phyloP scores from a whole-genome alignment of 768 basidiomycete species.

The Collybia sordida region DNA sequence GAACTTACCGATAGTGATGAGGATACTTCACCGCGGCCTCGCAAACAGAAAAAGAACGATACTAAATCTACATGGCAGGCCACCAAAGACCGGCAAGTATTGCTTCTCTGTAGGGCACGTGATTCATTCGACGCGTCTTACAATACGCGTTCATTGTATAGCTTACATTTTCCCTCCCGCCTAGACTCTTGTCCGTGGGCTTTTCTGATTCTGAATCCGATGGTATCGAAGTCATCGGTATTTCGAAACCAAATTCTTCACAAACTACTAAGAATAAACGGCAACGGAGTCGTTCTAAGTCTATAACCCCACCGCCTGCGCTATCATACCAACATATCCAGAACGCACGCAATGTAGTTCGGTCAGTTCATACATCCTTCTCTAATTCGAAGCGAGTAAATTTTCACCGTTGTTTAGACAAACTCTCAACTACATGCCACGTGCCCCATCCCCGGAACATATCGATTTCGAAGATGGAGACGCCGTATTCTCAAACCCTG shows the following conservation, averaged over 20 bases:
- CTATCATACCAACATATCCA: constrained; percentile 53
- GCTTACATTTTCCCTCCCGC: neutral
- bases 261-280: constrained; percentile 37
- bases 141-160: constrained; percentile 1
- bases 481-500: constrained; percentile 54
- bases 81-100: constrained; percentile 40
- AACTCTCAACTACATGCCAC: constrained; percentile 40
- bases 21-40: constrained; percentile 26
- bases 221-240: constrained; percentile 33
- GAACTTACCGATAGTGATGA: constrained; percentile 25
- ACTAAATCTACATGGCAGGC: constrained; percentile 43
- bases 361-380: constrained; percentile 36
- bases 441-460: constrained; percentile 47
- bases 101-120: neutral
- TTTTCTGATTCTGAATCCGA: constrained; percentile 41
- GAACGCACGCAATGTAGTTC: constrained; percentile 57
- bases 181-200: constrained; percentile 40
- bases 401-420: constrained; percentile 33
- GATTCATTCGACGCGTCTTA: constrained; percentile 4
- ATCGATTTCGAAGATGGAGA: constrained; percentile 47
- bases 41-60: constrained; percentile 40
- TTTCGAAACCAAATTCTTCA: constrained; percentile 28
- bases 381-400: neutral
- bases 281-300: constrained; percentile 61
- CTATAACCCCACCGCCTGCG: constrained; percentile 75